Conservation (phyloP, 169 alveolate genomes). For the Cryptosporidium sp. region DNA sequence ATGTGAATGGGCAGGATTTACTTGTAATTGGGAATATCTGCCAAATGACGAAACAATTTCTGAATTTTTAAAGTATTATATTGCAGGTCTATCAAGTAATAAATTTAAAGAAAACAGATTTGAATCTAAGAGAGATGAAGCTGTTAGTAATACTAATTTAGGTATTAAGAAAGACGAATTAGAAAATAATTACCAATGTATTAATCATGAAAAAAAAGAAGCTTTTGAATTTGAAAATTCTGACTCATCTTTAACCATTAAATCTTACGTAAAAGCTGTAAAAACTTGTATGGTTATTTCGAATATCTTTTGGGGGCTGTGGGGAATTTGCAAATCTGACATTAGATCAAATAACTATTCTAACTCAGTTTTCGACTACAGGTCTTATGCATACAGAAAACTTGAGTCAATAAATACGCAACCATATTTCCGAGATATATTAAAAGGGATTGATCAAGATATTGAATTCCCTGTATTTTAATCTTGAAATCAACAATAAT, state of each 20-base stretch:
- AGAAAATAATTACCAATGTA: background rate
- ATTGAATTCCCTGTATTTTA: slow-evolving; percentile 39
- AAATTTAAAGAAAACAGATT: background rate
- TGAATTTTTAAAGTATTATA: slow-evolving; percentile 23
- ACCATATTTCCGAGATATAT: slow-evolving; percentile 9
- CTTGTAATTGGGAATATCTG: slow-evolving; percentile 56
- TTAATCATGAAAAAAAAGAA: background rate
- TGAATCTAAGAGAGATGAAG: background rate
- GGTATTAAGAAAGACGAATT: background rate
- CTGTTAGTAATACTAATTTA: background rate
- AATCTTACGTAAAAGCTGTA: slow-evolving; percentile 3
- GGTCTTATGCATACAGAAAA: slow-evolving; percentile 41
- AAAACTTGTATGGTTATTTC: slow-evolving; percentile 54
- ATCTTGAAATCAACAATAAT: background rate
- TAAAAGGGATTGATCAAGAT: slow-evolving; percentile 17
- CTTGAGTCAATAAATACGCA: slow-evolving; percentile 35
- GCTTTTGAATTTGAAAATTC: background rate
- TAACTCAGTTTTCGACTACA: slow-evolving; percentile 20
- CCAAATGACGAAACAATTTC: slow-evolving; percentile 15
- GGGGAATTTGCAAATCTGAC: slow-evolving; percentile 75
- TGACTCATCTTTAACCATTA: background rate
- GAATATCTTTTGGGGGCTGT: slow-evolving; percentile 67
- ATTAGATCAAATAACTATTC: background rate
- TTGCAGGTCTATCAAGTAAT: slow-evolving; percentile 13
- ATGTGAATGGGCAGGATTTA: slow-evolving; percentile 75